Percentiles rank a stretch among this genome's conserved stretches.
These are phyloP conservation scores for Aegilops bicornis DNA, from an alignment of 176 grass and related monocot genomes.

Conservation along the genomic window DNA sequence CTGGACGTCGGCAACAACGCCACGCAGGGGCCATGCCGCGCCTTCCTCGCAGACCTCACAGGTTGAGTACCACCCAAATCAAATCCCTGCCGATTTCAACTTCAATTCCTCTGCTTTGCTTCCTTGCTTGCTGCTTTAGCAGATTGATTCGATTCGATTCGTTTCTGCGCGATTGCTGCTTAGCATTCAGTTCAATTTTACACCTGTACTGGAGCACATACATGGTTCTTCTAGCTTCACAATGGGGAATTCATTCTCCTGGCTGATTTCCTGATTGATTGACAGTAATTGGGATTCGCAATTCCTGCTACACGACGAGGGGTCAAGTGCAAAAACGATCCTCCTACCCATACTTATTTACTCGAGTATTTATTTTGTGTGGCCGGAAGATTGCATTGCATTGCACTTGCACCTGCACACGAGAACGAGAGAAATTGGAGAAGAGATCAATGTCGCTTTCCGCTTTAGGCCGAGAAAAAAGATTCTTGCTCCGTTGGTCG, in stretches of 20 bases:
- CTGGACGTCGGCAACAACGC: conserved; percentile 87
- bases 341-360: no score
- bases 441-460: not conserved
- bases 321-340: no score
- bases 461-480: not conserved
- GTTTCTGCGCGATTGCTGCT: no score
- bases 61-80: not conserved
- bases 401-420: not conserved
- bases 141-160: no score
- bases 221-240: not conserved
- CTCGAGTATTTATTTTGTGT: not conserved
- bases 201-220: no score
- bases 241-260: not conserved
- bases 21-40: conserved; percentile 78
- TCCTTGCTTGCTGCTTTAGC: not conserved
- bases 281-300: not conserved
- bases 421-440: no score
- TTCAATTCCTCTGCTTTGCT: not conserved
- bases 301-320: not conserved
- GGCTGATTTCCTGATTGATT: no score
- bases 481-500: not conserved
- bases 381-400: not conserved
- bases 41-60: conserved; percentile 85
- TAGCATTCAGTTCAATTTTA: not conserved
- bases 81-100: no score